Evolutionary conservation across 495 filamentous ascomycete species (phyloP), one percentile per base, ranked within the genome.

Genomic region (Talaromyces wortmannii): DNA sequence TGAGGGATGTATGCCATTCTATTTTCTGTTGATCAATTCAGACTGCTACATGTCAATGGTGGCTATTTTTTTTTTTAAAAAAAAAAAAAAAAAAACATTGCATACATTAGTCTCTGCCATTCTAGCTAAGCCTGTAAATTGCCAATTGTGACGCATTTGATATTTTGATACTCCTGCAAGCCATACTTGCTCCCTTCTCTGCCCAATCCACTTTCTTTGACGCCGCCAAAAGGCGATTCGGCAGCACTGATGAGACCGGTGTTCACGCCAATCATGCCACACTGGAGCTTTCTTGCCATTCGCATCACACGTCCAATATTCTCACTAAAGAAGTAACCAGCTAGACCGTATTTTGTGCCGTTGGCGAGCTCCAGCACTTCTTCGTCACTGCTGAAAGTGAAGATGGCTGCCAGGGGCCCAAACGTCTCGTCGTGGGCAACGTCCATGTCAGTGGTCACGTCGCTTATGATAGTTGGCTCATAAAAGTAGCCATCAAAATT

Each of bases 161-260:
- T 85, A 29, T 88, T 76, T 63, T 88, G 65, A 55, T 86, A 90
- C 63, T 88, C 85, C 31, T 79, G 71, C 18, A 89, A 78, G 1
- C 85, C 86, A 52, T 88, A 86, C 65, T 84, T 86, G 17, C 86
- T 85, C 10, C 81, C 83, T 64, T 90, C 86, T 70, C 89, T 90
- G 6, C 86, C 86, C 59, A 87, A 88, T 0, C 86, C 86, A 7
- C 79, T 83, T 62, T 88, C 85, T 69, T 90, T 90, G 57, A 90
- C 85, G 0, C 87, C 86, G n/a, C 86, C 86, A 63, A 90, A 90
- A 0, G 86, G 86, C 10, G 81, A 77, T 61, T 90, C 86, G 2
- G 86, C 84, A 0, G 85, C 81, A 0, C 84, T 87, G 33, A 77
- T 72, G 55, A 84, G 83, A 16, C 80, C 79, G 71, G 79, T 84